Base-by-base conservation (phyloP, 371 early-diverging fungal genomes). In the Rhizopus arrhizus region DNA sequence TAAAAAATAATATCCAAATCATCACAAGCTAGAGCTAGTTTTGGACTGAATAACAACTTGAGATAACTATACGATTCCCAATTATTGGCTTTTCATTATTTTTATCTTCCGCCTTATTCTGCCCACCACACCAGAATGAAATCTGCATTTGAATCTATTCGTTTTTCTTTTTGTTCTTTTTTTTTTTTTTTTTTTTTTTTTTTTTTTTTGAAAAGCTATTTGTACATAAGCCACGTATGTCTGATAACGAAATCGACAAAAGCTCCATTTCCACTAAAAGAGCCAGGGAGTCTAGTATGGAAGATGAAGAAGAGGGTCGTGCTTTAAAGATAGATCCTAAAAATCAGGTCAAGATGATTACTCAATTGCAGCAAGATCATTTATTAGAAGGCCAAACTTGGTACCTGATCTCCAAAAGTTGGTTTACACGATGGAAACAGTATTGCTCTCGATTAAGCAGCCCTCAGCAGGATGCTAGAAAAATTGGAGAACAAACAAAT, bases 271-370 rank as follows among this genome's bases (percentile, higher is more conserved):
- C 62, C 22, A 55, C 34, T 5, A 72, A 72, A 50, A 42, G 72
- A 57, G 72, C 68, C n/a, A 64, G 72, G 53, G 72, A 72, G 61
- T 52, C 72, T 0, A 72, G 72, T 22, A 15, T 68, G 11, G 56
- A 59, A 11, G 22, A 22, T 22, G 67, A 64, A 32, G 67, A 64
- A 3, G 49, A 22, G 34, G 54, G 58, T 33, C 54, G 41, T 11
- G 35, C 61, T 0, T 31, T 38, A n/a, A 34, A 34, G 38, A 53
- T 57, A 0, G 68, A 68, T 11, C 68, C 72, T 4, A 52, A 58
- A 15, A 65, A 72, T 16, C 72, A 72, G 49, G 22, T 57, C n/a
- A 59, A 59, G 4, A 40, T 56, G 13, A 57, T 72, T 33, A 28
- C 51, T 11, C 46, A 65, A 15, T 53, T 68, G 32, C 62, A 68